phyloP scores from a whole-genome alignment of 2,329 filamentous ascomycete genomes.

The Claviceps spartinae region DNA sequence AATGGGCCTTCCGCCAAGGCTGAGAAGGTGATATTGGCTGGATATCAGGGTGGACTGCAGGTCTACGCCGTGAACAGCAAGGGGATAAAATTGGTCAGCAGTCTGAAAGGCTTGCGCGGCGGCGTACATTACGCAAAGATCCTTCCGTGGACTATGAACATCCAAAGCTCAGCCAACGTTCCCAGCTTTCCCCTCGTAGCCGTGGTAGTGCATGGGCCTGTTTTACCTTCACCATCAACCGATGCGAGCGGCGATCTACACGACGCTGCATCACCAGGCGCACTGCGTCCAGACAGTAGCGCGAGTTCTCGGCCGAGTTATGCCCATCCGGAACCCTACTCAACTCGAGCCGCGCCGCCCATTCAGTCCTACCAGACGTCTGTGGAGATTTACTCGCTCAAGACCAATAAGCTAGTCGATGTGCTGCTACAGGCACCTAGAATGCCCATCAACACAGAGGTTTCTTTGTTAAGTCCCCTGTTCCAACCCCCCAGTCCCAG shows the following conservation, averaged over 20 bases:
- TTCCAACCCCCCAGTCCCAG: conserved; percentile 56
- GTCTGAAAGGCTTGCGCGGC: conserved; percentile 64
- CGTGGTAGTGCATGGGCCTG: conserved; percentile 67
- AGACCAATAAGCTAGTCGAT: conserved; percentile 55
- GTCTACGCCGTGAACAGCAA: conserved; percentile 61
- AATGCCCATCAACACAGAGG: conserved; percentile 39
- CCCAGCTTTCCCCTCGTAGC: conserved; percentile 67
- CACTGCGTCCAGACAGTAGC: conserved; percentile 25
- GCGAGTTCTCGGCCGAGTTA: conserved; percentile 27
- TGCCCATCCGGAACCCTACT: conserved; percentile 23
- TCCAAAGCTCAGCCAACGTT: conserved; percentile 41
- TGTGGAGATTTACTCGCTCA: conserved; percentile 78
- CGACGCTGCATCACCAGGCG: conserved; percentile 21
- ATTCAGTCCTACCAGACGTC: conserved; percentile 67
- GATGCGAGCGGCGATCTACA: conserved; percentile 24
- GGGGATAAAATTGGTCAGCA: conserved; percentile 54
- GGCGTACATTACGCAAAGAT: conserved; percentile 74
- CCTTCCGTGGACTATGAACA: conserved; percentile 50
- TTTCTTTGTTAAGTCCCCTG: conserved; percentile 45
- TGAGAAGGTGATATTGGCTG: conserved; percentile 59
- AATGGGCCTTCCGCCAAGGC: conserved; percentile 23
- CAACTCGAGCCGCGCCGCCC: conserved; percentile 20
- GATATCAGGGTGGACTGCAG: conserved; percentile 68
- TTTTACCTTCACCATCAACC: conserved; percentile 30
- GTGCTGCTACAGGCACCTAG: conserved; percentile 60